phyloP scores from a whole-genome alignment of 164 flowering plant species.

The Pachysandra terminalis region DNA sequence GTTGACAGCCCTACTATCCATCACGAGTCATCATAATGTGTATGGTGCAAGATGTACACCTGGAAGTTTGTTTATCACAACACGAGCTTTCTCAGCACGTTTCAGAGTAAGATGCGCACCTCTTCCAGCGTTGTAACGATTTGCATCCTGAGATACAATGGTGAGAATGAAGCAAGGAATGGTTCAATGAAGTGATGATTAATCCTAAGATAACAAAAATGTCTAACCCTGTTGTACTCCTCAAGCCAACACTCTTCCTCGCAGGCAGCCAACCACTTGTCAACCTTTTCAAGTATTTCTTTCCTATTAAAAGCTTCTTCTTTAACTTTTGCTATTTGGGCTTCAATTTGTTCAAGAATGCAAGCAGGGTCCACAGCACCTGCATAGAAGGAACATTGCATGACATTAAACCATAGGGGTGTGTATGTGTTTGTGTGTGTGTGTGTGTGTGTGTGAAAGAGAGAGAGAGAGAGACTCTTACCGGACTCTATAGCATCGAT shows the following conservation, averaged over 20 bases:
- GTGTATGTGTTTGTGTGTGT: too few relatives aligned
- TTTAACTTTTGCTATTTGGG: slow-evolving; percentile 55
- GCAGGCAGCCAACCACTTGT: slow-evolving; percentile 75
- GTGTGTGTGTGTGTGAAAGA: too few relatives aligned
- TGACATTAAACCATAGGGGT: too few relatives aligned
- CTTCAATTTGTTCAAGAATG: too few relatives aligned
- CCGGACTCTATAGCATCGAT: too few relatives aligned
- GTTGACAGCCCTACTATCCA: too few relatives aligned
- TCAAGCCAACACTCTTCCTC: slow-evolving; percentile 92
- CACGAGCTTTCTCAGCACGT: slow-evolving; percentile 82
- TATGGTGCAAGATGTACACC: slow-evolving; percentile 33
- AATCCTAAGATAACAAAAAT: slow-evolving; percentile 3
- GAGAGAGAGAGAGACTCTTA: too few relatives aligned
- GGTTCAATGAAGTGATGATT: too few relatives aligned
- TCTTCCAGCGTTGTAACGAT: slow-evolving; percentile 73
- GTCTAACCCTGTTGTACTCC: slow-evolving; percentile 67
- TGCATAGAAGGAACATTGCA: too few relatives aligned
- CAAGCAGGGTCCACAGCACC: too few relatives aligned
- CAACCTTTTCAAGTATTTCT: slow-evolving; percentile 79
- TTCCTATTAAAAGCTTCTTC: slow-evolving; percentile 70
- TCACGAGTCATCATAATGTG: too few relatives aligned
- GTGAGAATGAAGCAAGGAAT: too few relatives aligned
- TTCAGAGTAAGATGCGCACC: slow-evolving; percentile 71
- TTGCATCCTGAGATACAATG: slow-evolving; percentile 54
- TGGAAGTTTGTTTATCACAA: slow-evolving; percentile 53